phyloP scores from a whole-genome alignment of 331 rosid species.

The Dryas integrifolia region DNA sequence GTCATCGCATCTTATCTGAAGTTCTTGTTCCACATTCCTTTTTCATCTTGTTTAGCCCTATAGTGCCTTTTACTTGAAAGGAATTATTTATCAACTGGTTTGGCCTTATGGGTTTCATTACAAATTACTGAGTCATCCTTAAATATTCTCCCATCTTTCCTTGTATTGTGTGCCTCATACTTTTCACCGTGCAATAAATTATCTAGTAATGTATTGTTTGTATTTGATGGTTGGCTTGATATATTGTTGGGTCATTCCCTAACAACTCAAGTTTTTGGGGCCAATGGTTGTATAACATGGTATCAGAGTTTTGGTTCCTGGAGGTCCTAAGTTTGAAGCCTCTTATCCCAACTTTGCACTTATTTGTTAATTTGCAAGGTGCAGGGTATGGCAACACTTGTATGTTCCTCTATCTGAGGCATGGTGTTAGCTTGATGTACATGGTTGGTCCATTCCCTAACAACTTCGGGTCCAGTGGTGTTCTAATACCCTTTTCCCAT shows the following conservation, averaged over 20 bases:
- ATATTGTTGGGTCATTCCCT: too few species aligned
- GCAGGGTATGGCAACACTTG: background rate
- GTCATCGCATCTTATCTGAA: background rate
- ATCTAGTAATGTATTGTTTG: background rate
- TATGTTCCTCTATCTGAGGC: background rate
- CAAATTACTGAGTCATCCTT: background rate
- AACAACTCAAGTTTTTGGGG: too few species aligned
- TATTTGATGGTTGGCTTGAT: too few species aligned
- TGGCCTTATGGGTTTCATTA: background rate
- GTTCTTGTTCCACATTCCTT: background rate
- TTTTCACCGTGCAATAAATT: background rate
- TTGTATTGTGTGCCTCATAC: background rate
- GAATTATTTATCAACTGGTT: background rate
- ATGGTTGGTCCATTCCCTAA: background rate
- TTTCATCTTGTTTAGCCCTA: conserved; percentile 2
- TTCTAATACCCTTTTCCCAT: background rate
- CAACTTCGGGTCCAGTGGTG: background rate
- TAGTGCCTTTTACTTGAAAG: background rate
- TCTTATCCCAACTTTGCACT: background rate
- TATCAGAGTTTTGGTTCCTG: background rate
- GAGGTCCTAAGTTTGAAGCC: background rate
- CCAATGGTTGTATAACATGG: too few species aligned
- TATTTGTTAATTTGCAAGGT: background rate
- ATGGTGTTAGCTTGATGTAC: background rate
- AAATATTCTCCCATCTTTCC: background rate